phyloP scores from a whole-genome alignment of 2,329 filamentous ascomycete genomes.

The Botryotinia globosa region DNA sequence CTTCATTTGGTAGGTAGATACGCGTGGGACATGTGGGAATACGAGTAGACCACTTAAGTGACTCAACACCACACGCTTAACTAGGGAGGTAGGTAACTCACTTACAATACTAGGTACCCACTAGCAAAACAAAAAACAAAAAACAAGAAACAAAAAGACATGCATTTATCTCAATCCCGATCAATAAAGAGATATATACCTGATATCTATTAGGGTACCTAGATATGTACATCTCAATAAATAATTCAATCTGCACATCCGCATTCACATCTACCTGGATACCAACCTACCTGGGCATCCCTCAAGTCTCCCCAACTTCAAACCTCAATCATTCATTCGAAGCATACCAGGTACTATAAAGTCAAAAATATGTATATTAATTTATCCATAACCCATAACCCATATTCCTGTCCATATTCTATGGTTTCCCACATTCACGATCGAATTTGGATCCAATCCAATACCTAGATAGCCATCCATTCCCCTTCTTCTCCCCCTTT shows the following conservation, averaged over 20 bases:
- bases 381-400: conserved; percentile 5
- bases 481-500: neutral
- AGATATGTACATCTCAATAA: neutral
- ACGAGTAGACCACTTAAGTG: neutral
- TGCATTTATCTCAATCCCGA: no score
- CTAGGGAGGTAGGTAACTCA: neutral
- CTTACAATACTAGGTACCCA: neutral
- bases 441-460: neutral
- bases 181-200: neutral
- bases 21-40: no score
- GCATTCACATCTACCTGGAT: neutral
- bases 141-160: neutral
- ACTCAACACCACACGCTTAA: neutral
- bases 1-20: neutral
- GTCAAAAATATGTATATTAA: conserved; percentile 7
- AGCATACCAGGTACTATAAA: neutral
- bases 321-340: neutral
- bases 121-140: no score
- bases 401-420: neutral
- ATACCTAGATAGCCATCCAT: neutral
- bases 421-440: neutral
- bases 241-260: neutral
- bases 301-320: neutral
- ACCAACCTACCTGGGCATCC: no score
- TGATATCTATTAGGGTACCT: neutral